Conservation (phyloP, 768 basidiomycete genomes). For the Myochromella boudieri region DNA sequence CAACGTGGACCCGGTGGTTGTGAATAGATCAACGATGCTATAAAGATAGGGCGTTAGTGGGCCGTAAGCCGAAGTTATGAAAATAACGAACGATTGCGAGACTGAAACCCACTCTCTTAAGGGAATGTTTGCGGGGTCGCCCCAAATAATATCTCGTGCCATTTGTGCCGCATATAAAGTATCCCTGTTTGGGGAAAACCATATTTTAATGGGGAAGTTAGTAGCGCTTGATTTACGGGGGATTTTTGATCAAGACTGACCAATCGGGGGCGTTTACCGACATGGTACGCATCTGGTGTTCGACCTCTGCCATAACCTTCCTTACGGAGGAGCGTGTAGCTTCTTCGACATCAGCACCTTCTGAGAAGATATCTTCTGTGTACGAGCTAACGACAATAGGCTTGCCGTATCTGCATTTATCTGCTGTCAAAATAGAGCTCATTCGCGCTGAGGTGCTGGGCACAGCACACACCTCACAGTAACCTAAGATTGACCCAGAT, state of each 20-base stretch:
- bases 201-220: too few species aligned
- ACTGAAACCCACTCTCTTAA: conserved; percentile 52
- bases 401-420: conserved; percentile 47
- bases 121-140: conserved; percentile 41
- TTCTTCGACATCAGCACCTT: conserved; percentile 32
- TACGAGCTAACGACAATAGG: conserved; percentile 53
- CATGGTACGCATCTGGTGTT: conserved; percentile 45
- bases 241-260: conserved; percentile 49
- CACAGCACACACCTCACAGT: conserved; percentile 24
- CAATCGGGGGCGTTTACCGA: conserved; percentile 71
- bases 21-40: conserved; percentile 23
- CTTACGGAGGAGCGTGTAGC: conserved; percentile 52
- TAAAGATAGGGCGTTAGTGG: background rate
- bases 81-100: conserved; percentile 51
- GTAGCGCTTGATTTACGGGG: too few species aligned
- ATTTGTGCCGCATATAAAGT: conserved; percentile 57
- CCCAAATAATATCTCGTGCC: conserved; percentile 59
- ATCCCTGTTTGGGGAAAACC: conserved; percentile 44
- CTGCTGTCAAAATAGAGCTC: background rate
- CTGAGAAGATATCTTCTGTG: conserved; percentile 41
- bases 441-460: background rate
- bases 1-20: background rate
- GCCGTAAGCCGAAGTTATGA: background rate
- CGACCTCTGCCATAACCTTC: conserved; percentile 50
- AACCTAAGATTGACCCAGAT: background rate